Percentiles rank a stretch among this genome's conserved stretches.
phyloP scores from a whole-genome alignment of 192 early-diverging fungal species.

The Fimicolochytrium jonesii region DNA sequence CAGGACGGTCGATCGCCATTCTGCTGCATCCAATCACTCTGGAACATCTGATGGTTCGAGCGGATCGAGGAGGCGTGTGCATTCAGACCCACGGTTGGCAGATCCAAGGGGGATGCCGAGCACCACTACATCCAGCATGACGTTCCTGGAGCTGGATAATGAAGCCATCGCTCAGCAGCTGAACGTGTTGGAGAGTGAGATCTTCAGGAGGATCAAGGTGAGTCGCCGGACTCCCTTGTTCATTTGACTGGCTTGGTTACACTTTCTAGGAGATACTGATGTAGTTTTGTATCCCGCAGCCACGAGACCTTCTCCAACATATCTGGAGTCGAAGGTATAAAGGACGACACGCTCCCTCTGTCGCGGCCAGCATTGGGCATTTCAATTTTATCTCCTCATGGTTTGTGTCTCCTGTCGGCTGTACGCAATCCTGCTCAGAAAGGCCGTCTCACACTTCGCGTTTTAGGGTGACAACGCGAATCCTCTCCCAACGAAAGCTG shows the following conservation, averaged over 20 bases:
- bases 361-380: conserved; percentile 60
- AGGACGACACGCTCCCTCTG: conserved; percentile 32
- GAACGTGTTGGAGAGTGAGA: conserved; percentile 56
- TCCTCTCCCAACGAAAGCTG: conserved; percentile 58
- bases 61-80: background rate
- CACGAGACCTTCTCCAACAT: conserved; percentile 56
- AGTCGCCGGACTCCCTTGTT: background rate
- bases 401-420: conserved; percentile 9
- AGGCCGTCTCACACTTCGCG: too few relatives aligned
- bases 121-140: conserved; percentile 15
- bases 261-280: background rate
- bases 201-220: conserved; percentile 65
- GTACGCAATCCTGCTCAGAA: background rate
- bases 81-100: background rate
- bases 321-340: conserved; percentile 47
- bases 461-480: conserved; percentile 61
- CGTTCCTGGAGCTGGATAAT: conserved; percentile 56
- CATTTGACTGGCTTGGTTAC: background rate
- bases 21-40: background rate
- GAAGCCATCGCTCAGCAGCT: conserved; percentile 61
- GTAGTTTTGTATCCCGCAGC: conserved; percentile 24
- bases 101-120: background rate
- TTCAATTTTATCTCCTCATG: conserved; percentile 70
- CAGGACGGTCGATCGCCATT: background rate
- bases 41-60: background rate